A percentile compares a stretch with the other conserved stretches of the same genome.
These are phyloP conservation scores for Clohesyomyces aquaticus DNA, from an alignment of 495 filamentous ascomycete species.

Conservation along the genomic window DNA sequence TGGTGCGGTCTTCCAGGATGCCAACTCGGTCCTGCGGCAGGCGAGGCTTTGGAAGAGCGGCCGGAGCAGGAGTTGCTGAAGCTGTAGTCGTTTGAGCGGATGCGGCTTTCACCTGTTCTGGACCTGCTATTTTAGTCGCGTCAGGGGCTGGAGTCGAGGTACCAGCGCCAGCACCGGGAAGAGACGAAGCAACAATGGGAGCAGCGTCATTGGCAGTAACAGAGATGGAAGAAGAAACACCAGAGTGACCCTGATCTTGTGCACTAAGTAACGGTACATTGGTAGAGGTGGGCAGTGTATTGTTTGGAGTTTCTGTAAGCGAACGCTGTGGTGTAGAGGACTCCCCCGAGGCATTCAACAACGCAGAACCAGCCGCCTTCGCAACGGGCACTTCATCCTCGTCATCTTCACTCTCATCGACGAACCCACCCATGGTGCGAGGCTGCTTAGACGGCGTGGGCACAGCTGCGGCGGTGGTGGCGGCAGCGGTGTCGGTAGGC, in stretches of 20 bases:
- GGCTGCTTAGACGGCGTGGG: conserved; percentile 53
- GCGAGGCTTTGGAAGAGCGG: conserved; percentile 54
- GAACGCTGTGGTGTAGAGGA: conserved; percentile 50
- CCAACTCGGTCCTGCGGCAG: conserved; percentile 79
- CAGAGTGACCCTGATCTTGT: conserved; percentile 58
- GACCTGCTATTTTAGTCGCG: conserved; percentile 37
- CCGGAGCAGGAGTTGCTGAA: conserved; percentile 41
- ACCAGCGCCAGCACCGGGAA: conserved; percentile 30
- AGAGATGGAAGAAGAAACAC: conserved; percentile 58
- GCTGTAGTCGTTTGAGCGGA: conserved; percentile 16
- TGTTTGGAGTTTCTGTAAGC: conserved; percentile 61
- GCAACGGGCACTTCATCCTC: conserved; percentile 57
- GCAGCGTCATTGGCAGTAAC: conserved; percentile 49
- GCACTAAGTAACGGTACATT: conserved; percentile 62
- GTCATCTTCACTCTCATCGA: conserved; percentile 66
- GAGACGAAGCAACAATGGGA: conserved; percentile 50
- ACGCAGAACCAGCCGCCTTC: conserved; percentile 38
- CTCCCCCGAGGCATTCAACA: conserved; percentile 39
- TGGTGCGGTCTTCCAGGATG: conserved; percentile 85
- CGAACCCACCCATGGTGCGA: conserved; percentile 77
- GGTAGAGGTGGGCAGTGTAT: conserved; percentile 58
- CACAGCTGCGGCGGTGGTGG: conserved; percentile 11
- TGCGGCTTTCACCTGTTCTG: conserved; percentile 12
- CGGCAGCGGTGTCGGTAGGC: conserved; percentile 18
- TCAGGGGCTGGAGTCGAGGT: conserved; percentile 33